Percentiles rank a stretch among this genome's conserved stretches.
Evolutionary conservation across 805 yeast genomes (phyloP).

Genomic region (Starmerella potacharoeniae): DNA sequence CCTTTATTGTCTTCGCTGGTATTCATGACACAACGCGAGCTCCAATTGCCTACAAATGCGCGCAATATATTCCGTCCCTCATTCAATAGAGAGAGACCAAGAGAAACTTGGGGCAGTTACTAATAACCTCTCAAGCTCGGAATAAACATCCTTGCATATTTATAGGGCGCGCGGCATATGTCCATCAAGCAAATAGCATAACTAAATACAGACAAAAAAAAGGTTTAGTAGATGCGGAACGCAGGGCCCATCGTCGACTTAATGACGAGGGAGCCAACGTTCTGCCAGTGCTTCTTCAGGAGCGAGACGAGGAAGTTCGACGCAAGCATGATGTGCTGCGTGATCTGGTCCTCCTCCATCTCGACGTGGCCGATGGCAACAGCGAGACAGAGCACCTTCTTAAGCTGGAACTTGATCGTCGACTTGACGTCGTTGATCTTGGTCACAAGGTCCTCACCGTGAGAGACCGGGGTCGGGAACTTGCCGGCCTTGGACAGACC

Average conservation of each 20-base stretch:
- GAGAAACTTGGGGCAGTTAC: not conserved
- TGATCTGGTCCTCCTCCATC: slow-evolving; percentile 94
- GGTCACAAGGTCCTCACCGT: slow-evolving; percentile 91
- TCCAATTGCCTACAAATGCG: not conserved
- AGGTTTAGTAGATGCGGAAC: slow-evolving; percentile 87
- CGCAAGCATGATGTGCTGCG: slow-evolving; percentile 97
- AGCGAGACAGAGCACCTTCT: slow-evolving; percentile 98
- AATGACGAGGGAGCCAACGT: slow-evolving; percentile 98
- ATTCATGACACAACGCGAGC: not conserved
- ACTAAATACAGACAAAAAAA: not conserved
- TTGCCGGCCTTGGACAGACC: slow-evolving; percentile 99
- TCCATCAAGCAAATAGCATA: not conserved
- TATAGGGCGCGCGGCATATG: too few relatives aligned
- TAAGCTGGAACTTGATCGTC: slow-evolving; percentile 99
- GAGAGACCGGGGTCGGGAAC: slow-evolving; percentile 99
- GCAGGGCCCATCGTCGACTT: slow-evolving; percentile 99
- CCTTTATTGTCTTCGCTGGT: not conserved
- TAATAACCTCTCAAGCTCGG: not conserved
- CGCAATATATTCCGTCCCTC: not conserved
- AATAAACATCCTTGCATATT: too few relatives aligned
- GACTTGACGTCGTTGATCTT: slow-evolving; percentile 97
- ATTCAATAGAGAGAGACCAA: not conserved
- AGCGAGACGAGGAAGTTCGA: slow-evolving; percentile 98
- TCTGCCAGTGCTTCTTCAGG: slow-evolving; percentile 99
- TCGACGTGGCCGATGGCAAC: slow-evolving; percentile 99